Evolutionary conservation across 1,139 yeast genomes (phyloP), one percentile per base, ranked within the genome.

Genomic region (Zhuliangozyma blackwelliae): DNA sequence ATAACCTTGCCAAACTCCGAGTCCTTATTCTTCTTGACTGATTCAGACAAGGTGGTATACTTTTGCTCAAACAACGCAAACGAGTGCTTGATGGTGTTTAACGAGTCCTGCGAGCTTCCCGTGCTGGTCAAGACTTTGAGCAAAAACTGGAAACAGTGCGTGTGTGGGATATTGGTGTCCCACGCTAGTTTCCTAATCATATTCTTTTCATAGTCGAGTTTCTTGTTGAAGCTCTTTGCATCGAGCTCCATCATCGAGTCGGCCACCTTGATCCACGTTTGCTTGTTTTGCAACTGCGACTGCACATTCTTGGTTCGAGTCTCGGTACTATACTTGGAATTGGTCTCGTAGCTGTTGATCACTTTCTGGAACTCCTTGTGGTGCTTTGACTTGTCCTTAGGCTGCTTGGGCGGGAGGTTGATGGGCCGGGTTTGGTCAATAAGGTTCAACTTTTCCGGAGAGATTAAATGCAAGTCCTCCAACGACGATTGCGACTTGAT

Each of bases 351-450:
- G 40, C 51, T 62, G 29, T 54, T 53, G 27, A 69, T 43, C 20
- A 63, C 62, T 42, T 53, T 59, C 35, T 65, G 57, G 39, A 69
- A 55, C 48, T 70, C 72, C 33, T 55, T 59, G 40, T 63, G 61
- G 44, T 70, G 76, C 43, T 62, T 67, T 10, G 57, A 46, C 33
- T 59, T 65, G 43, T 70, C 76, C 23, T 41, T 41, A 3, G 44
- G 42, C 11, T 56, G 48, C 43, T 70, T 70, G 0, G 76, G 76
- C 13, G 76, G 76, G 28, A 70, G 52, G 44, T 70, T 63, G 28
- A 68, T 68, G 16, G 76, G 76, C 38, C 76, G 57, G 4, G 72
- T 59, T 47, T 68, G 75, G 47, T 70, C 75, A 19, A 69, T 47
- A 10, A 52, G 50, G 33, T 52, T 59, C 34, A 69, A 53, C 37